phyloP scores from a whole-genome alignment of 1,284 basidiomycete species.

The Cryptococcus sp. region DNA sequence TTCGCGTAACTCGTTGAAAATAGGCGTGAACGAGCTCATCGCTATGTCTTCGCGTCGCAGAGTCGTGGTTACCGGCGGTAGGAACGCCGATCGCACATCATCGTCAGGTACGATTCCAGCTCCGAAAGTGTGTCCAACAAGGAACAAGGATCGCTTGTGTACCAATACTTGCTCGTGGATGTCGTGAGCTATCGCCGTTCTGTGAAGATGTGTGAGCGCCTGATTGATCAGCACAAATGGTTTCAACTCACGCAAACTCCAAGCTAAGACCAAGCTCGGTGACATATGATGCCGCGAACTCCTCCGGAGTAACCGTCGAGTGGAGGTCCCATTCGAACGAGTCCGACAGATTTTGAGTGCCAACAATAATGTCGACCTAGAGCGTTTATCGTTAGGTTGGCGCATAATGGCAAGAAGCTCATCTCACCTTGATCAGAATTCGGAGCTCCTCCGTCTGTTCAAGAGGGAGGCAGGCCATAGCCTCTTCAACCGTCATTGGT shows the following conservation, averaged over 20 bases:
- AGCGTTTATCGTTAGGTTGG: background rate
- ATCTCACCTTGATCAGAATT: conserved; percentile 79
- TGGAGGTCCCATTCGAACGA: conserved; percentile 98
- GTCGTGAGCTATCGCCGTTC: conserved; percentile 90
- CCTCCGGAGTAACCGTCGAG: conserved; percentile 77
- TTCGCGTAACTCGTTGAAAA: conserved; percentile 83
- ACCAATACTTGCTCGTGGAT: conserved; percentile 94
- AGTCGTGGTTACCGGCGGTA: conserved; percentile 70
- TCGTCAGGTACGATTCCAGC: conserved; percentile 82
- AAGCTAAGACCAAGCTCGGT: conserved; percentile 86
- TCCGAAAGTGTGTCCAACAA: conserved; percentile 84
- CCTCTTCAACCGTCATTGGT: conserved; percentile 51
- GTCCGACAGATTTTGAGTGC: conserved; percentile 90
- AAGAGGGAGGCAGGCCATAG: conserved; percentile 40
- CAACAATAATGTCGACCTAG: conserved; percentile 93
- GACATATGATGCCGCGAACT: conserved; percentile 85
- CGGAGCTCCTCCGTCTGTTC: conserved; percentile 77
- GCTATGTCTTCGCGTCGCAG: conserved; percentile 75
- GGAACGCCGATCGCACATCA: conserved; percentile 85
- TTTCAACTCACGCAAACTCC: conserved; percentile 76
- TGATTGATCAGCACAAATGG: background rate
- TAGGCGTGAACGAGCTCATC: conserved; percentile 73
- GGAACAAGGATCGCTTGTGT: conserved; percentile 88
- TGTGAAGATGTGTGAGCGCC: conserved; percentile 42
- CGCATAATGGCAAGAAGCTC: too few relatives aligned